Base-by-base conservation (phyloP, 345 rosid species). In the Rhodamnia rubescens region DNA sequence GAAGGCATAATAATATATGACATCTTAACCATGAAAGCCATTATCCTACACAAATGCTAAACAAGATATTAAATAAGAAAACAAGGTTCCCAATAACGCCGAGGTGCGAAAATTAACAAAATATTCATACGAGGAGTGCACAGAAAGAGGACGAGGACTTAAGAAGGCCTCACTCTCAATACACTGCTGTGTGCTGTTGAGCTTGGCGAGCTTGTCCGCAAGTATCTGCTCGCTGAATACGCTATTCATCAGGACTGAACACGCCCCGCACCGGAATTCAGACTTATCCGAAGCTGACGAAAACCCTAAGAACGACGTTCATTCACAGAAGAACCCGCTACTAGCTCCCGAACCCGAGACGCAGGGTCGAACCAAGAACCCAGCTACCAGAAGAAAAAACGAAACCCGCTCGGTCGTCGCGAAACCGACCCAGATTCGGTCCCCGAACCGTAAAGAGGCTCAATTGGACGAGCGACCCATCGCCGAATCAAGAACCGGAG, bases 191-290 rank as follows among this genome's bases (percentile, higher is more conserved):
- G 98, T 95, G 95, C 98, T 91, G 89, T 96, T 95, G 93, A 96
- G 98, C 97, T 97, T 95, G 36, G 98, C 92, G 84, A 97, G 99
- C 95, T 96, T 96, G 85, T 97, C 99, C 83, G 94, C 95, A 82
- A 97, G 95, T 90, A 96, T 95, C 93, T 95, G 92, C 89, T 97
- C 99, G 83, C 94, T 96, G 90, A 95, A 97, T 51, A 93, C 93
- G 90, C 93, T 96, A 96, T 93, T 96, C 99, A 97, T 96, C 91
- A 90, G 94, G 88, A 91, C 91, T 20, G 84, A 50, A 85, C 87
- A 80, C 0, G 13, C n/a, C 20, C 40, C 51, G n/a, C n/a, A 22
- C 29, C 36, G 3, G 4, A 29, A 69, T 52, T 16, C 78, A 4
- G 7, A 32, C 47, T 8, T 16, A 69, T 16, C 44, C 13, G 6